phyloP scores from a whole-genome alignment of 371 early-diverging fungal genomes.

The Synchytrium microbalum region DNA sequence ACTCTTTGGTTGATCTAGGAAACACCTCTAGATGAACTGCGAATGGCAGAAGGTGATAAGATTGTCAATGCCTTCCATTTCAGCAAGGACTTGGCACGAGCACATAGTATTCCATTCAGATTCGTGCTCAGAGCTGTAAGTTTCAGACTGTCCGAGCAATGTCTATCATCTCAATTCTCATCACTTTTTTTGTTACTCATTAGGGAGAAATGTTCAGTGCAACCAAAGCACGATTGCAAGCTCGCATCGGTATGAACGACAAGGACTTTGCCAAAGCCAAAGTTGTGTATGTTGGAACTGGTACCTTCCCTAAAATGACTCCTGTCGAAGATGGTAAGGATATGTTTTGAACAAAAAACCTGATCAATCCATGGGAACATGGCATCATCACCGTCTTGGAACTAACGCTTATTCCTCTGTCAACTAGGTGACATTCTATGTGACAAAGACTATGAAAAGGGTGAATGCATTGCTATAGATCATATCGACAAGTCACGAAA shows the following conservation, averaged over 20 bases:
- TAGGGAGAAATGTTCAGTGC: conserved; percentile 60
- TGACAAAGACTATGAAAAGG: conserved; percentile 34
- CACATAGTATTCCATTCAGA: conserved; percentile 79
- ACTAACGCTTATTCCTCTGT: conserved; percentile 2
- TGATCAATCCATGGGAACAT: background rate
- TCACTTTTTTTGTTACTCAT: background rate
- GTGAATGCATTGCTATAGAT: conserved; percentile 66
- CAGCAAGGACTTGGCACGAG: conserved; percentile 49
- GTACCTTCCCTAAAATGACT: conserved; percentile 9
- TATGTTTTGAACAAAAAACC: background rate
- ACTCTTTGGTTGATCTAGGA: conserved; percentile 35
- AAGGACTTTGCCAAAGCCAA: conserved; percentile 82
- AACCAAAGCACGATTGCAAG: conserved; percentile 64
- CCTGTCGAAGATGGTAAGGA: conserved; percentile 28
- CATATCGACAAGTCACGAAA: conserved; percentile 59
- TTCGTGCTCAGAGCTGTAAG: conserved; percentile 55
- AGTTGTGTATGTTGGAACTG: conserved; percentile 19
- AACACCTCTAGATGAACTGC: conserved; percentile 53
- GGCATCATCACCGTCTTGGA: conserved; percentile 1
- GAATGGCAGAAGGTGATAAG: conserved; percentile 36
- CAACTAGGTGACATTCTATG: conserved; percentile 47
- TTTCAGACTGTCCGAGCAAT: background rate
- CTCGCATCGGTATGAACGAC: conserved; percentile 66
- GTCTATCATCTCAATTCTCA: background rate
- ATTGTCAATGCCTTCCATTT: conserved; percentile 66